These are phyloP conservation scores for Beta lomatogona DNA, from an alignment of 179 eudicot genomes.

Conservation along the genomic window DNA sequence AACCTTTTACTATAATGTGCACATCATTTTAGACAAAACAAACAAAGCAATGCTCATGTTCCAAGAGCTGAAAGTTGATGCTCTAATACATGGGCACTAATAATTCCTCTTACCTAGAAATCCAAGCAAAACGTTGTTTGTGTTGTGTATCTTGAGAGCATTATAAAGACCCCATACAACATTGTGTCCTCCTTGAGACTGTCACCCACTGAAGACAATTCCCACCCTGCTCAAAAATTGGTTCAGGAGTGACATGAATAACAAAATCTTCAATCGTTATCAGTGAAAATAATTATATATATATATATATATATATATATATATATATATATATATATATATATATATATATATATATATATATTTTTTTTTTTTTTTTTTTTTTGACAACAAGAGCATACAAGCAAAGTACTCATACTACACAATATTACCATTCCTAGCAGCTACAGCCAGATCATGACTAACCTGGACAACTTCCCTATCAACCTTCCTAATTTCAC, in stretches of 20 bases:
- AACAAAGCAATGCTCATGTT: neutral
- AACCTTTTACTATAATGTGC: neutral
- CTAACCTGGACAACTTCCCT: too few species aligned
- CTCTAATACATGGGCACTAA: neutral
- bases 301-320: too few species aligned
- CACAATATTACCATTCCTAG: too few species aligned
- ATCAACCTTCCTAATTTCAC: too few species aligned
- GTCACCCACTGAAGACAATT: constrained; percentile 92
- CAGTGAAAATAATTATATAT: too few species aligned
- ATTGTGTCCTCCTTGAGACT: constrained; percentile 99
- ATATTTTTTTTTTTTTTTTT: too few species aligned
- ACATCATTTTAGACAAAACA: neutral
- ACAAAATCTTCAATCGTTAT: neutral
- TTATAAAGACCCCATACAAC: constrained; percentile 91
- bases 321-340: too few species aligned
- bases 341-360: too few species aligned
- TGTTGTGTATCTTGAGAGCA: constrained; percentile 84
- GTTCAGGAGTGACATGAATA: constrained; percentile 16
- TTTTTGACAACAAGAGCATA: too few species aligned
- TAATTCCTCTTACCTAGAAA: constrained; percentile 65
- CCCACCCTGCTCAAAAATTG: constrained; percentile 64
- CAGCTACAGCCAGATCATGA: too few species aligned
- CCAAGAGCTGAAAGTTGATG: neutral
- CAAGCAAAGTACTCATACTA: too few species aligned
- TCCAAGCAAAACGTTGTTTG: constrained; percentile 74